Percentiles rank a stretch among this genome's conserved stretches.
Evolutionary conservation across 2,329 filamentous ascomycete species (phyloP).

Genomic region (Arthroderma uncinatum): DNA sequence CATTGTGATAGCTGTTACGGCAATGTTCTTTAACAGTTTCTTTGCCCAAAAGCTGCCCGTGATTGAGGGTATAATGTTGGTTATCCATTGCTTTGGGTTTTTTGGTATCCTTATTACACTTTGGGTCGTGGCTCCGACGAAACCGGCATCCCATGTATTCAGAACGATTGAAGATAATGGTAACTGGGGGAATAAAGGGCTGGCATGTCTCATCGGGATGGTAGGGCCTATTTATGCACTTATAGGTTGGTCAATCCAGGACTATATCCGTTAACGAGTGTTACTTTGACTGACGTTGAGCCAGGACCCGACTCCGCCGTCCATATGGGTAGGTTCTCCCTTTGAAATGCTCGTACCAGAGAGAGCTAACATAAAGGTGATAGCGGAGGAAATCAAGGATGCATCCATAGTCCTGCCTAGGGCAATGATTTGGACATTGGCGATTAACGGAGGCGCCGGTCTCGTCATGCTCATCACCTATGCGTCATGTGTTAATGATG

Average conservation of each 20-base stretch:
- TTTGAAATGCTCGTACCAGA: background rate
- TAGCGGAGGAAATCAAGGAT: conserved; percentile 30
- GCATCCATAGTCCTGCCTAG: conserved; percentile 27
- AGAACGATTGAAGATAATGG: conserved; percentile 14
- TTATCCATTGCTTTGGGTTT: conserved; percentile 25
- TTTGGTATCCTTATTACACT: conserved; percentile 25
- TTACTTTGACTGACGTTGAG: conserved; percentile 8
- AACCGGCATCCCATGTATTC: conserved; percentile 19
- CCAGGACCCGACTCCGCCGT: conserved; percentile 17
- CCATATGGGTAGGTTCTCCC: conserved; percentile 12
- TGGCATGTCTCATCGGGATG: conserved; percentile 15
- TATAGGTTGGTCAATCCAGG: conserved; percentile 19
- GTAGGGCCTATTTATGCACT: conserved; percentile 20
- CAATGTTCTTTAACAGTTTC: conserved; percentile 23
- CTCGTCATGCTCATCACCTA: conserved; percentile 28
- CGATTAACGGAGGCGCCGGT: conserved; percentile 28
- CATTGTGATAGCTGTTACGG: conserved; percentile 18
- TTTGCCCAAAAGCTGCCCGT: conserved; percentile 21
- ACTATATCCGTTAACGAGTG: conserved; percentile 14
- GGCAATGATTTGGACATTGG: conserved; percentile 25
- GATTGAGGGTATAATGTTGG: conserved; percentile 23
- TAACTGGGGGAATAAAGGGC: background rate
- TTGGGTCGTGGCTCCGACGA: conserved; percentile 20
- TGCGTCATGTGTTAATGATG: conserved; percentile 26
- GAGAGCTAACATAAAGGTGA: background rate